These are phyloP conservation scores for Boletus tomentosulus DNA, from an alignment of 768 basidiomycete species.

Conservation along the genomic window DNA sequence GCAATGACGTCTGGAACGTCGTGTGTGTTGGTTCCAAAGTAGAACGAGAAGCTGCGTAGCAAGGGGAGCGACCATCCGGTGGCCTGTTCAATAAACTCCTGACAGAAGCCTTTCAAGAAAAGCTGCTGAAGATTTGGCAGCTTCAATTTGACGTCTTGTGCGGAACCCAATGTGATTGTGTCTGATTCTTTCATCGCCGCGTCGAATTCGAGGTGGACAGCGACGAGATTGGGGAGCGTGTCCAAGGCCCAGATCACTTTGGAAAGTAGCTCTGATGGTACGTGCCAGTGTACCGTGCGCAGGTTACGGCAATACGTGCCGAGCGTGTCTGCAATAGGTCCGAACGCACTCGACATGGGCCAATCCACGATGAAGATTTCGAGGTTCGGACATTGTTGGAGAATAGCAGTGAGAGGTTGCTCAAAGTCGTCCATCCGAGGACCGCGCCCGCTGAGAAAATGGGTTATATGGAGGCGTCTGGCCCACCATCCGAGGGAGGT, in stretches of 20 bases:
- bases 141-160: constrained; percentile 49
- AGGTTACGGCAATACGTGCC: constrained; percentile 48
- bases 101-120: constrained; percentile 53
- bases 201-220: constrained; percentile 52
- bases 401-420: constrained; percentile 51
- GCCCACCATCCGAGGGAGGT: constrained; percentile 67
- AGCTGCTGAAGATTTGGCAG: constrained; percentile 60
- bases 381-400: constrained; percentile 66
- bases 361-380: constrained; percentile 69
- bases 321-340: constrained; percentile 61
- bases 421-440: constrained; percentile 48
- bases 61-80: constrained; percentile 61
- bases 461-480: constrained; percentile 63
- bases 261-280: constrained; percentile 50
- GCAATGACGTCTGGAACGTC: constrained; percentile 56
- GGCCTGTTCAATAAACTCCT: constrained; percentile 68
- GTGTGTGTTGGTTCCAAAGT: constrained; percentile 33
- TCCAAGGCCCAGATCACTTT: constrained; percentile 73
- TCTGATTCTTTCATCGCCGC: constrained; percentile 34
- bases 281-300: constrained; percentile 58
- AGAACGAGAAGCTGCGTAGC: constrained; percentile 54
- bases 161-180: constrained; percentile 54
- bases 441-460: constrained; percentile 41
- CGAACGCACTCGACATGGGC: constrained; percentile 56
- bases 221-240: constrained; percentile 52